Evolutionary conservation across 352 stramenopile genomes (phyloP).

Genomic region (Phytophthora tubulina): DNA sequence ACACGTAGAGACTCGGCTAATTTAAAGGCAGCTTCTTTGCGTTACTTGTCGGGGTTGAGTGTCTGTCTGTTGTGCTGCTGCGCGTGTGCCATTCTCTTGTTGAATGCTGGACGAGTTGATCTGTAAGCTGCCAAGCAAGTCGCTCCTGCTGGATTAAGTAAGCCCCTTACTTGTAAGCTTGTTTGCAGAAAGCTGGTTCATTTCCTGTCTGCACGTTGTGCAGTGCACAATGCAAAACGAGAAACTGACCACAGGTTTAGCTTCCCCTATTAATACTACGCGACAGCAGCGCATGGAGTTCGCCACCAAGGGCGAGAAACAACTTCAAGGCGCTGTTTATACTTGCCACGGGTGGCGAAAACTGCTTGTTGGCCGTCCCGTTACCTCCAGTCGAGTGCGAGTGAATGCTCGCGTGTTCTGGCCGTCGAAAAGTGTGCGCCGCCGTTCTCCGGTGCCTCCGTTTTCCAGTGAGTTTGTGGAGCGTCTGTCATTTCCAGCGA

Average conservation of each 20-base stretch:
- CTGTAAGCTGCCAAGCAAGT: not conserved
- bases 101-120: conserved; percentile 4
- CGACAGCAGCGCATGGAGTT: conserved; percentile 14
- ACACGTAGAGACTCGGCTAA: conserved; percentile 38
- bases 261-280: conserved; percentile 30
- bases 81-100: not conserved
- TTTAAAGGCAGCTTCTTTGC: conserved; percentile 39
- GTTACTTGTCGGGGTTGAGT: not conserved
- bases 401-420: conserved; percentile 35
- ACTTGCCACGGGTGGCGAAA: not conserved
- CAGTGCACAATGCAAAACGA: conserved; percentile 1
- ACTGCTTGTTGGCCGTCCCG: conserved; percentile 8
- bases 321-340: conserved; percentile 2
- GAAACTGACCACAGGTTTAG: conserved; percentile 21
- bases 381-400: conserved; percentile 14
- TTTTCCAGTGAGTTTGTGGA: conserved; percentile 19
- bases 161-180: no score
- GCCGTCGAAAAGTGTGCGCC: conserved; percentile 17
- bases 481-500: conserved; percentile 3
- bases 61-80: not conserved
- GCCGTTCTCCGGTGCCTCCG: conserved; percentile 17
- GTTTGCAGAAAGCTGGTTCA: no score
- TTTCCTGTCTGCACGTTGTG: no score
- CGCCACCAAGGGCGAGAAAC: conserved; percentile 16
- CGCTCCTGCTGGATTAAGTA: not conserved